Base-by-base conservation (phyloP, 495 filamentous ascomycete genomes). In the Aspergillus haitiensis region DNA sequence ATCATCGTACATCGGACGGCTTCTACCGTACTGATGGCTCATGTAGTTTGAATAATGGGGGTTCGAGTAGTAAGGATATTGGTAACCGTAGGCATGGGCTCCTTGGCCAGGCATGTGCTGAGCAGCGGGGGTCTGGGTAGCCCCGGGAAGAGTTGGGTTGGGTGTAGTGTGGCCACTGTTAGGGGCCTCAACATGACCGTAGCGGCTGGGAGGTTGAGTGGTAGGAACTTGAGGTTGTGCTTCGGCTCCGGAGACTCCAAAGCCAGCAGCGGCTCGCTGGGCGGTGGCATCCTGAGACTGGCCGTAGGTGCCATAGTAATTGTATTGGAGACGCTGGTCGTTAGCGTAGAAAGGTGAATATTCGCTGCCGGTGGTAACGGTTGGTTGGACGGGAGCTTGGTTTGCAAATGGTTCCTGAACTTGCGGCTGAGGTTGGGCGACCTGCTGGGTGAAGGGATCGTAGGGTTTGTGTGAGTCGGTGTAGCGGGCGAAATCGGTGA, bases 121-220 rank as follows among this genome's bases (percentile, higher is more conserved):
- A 56, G 82, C 77, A 54, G 84, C 82, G 11, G 80, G 84, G 34
- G 79, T 78, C 64, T 84, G 84, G 52, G 86, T 86, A 59, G 88
- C 87, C 32, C 77, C 82, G 61, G 88, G 87, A 55, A 89, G 75
- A 39, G 86, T 85, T 27, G 89, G 91, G 71, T 93, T 93, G 7
- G 93, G 92, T 6, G 93, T 97, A 42, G 87, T 92, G 66, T 95
- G 88, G 13, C 90, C 93, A 67, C 89, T 92, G 73, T 86, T 88
- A 70, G 91, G 89, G 42, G 88, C 81, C 42, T 96, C 94, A 44
- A 81, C 75, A 35, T 84, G 82, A 37, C 87, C 84, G 71, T 88
- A 93, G 46, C 90, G 86, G 60, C 84, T 87, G 8, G 75, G 79
- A 59, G 82, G 78, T 63, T 86, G 84, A 34, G 84, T 84, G 59